A percentile compares a stretch with the other conserved stretches of the same genome.
Evolutionary conservation across 2,329 filamentous ascomycete genomes (phyloP).

Genomic region (Ophiocordyceps camponoti-saundersi): DNA sequence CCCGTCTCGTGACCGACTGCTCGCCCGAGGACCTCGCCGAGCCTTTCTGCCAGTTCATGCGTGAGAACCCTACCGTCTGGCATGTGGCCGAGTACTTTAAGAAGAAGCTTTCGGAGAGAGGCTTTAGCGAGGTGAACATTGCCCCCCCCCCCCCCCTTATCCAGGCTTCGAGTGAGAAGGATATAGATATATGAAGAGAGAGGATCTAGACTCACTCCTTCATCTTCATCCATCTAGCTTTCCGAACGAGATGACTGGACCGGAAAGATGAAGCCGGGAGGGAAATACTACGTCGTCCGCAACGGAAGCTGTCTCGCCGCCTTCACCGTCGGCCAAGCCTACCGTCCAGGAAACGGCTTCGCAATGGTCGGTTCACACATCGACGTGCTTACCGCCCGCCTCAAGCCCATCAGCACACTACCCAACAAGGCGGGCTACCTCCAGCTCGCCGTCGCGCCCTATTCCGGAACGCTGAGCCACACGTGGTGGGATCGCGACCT

Average conservation of each 20-base stretch:
- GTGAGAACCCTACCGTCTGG: conserved; percentile 81
- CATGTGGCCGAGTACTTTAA: conserved; percentile 73
- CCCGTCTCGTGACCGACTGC: background rate
- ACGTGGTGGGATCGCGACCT: conserved; percentile 98
- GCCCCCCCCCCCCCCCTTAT: no score
- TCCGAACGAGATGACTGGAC: conserved; percentile 66
- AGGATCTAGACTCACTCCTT: no score
- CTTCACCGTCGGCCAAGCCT: conserved; percentile 66
- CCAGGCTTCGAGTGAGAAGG: no score
- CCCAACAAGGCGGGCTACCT: conserved; percentile 72
- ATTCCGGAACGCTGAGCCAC: conserved; percentile 69
- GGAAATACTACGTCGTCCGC: conserved; percentile 76
- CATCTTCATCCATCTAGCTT: conserved; percentile 26
- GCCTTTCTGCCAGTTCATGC: conserved; percentile 78
- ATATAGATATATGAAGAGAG: background rate
- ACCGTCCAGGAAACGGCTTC: conserved; percentile 70
- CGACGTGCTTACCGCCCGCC: conserved; percentile 73
- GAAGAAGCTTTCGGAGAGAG: conserved; percentile 50
- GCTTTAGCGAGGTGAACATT: conserved; percentile 47
- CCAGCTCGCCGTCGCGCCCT: conserved; percentile 83
- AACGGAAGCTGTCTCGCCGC: conserved; percentile 78
- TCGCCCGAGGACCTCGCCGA: conserved; percentile 52
- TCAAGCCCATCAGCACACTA: conserved; percentile 82
- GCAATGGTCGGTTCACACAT: conserved; percentile 86
- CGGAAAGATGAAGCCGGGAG: conserved; percentile 53